Evolutionary conservation across 495 filamentous ascomycete species (phyloP).

Genomic region (Trichoderma gamsii): DNA sequence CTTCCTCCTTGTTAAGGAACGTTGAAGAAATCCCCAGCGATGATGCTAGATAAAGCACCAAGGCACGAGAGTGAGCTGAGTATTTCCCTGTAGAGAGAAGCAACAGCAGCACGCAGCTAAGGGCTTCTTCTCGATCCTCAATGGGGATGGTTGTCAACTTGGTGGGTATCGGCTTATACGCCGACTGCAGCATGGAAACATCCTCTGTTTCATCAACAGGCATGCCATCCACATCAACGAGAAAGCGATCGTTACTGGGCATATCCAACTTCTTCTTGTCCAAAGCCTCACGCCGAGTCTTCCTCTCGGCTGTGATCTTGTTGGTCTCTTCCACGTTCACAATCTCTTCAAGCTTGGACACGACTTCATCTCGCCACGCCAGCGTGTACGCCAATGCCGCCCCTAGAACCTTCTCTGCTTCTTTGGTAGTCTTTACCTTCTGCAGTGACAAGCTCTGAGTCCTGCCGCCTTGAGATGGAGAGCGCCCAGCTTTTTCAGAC

Average conservation of each 20-base stretch:
- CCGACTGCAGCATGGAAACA: constrained; percentile 29
- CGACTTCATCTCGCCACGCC: constrained; percentile 32
- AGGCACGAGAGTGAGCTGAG: constrained; percentile 59
- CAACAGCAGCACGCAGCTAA: constrained; percentile 60
- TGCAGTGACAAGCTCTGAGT: constrained; percentile 16
- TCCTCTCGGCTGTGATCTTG: constrained; percentile 32
- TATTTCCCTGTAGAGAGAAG: constrained; percentile 69
- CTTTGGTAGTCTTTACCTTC: constrained; percentile 24
- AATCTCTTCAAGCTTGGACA: constrained; percentile 34
- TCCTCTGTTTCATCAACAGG: constrained; percentile 22
- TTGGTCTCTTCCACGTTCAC: constrained; percentile 31
- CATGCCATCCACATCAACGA: constrained; percentile 18
- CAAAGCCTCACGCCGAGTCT: constrained; percentile 27
- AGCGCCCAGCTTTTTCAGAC: constrained; percentile 9
- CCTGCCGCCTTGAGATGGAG: constrained; percentile 18
- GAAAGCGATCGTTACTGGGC: constrained; percentile 17
- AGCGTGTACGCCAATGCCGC: constrained; percentile 38
- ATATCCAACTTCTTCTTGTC: constrained; percentile 21
- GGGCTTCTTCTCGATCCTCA: constrained; percentile 39
- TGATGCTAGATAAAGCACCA: constrained; percentile 59
- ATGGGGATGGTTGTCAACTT: constrained; percentile 33
- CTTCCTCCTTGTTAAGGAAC: constrained; percentile 59
- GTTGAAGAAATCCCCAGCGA: constrained; percentile 55
- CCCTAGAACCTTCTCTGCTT: constrained; percentile 28
- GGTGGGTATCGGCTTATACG: constrained; percentile 44